These are phyloP conservation scores for Monosporascus sp. DNA, from an alignment of 2,329 filamentous ascomycete species.

Conservation along the genomic window DNA sequence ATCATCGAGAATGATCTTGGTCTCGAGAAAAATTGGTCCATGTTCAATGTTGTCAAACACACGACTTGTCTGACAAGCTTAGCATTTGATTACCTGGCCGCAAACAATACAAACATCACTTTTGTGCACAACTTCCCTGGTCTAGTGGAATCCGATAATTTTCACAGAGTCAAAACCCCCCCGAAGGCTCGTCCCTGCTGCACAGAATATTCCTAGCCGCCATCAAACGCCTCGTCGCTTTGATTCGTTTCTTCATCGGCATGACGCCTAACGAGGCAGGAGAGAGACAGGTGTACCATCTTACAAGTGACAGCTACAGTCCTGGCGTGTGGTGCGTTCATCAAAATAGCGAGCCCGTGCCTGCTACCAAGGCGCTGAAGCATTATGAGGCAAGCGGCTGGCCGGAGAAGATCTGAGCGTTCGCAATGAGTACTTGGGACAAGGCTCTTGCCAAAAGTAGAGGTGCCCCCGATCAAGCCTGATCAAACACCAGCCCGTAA, in stretches of 20 bases:
- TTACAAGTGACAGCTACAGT: slow-evolving; percentile 17
- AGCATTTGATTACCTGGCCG: slow-evolving; percentile 23
- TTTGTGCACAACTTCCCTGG: slow-evolving; percentile 29
- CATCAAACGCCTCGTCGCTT: slow-evolving; percentile 5
- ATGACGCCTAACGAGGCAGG: slow-evolving; percentile 19
- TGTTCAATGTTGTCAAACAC: slow-evolving; percentile 19
- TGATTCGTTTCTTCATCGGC: slow-evolving; percentile 15
- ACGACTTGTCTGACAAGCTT: slow-evolving; percentile 23
- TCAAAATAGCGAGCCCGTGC: slow-evolving; percentile 1
- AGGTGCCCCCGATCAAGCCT: no score
- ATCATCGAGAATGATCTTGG: slow-evolving; percentile 24
- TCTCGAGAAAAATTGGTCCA: slow-evolving; percentile 18
- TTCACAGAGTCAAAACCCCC: neutral
- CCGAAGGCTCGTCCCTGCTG: neutral
- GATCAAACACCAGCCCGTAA: no score
- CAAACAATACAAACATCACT: slow-evolving; percentile 13
- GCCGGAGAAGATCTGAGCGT: slow-evolving; percentile 1
- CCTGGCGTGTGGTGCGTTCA: slow-evolving; percentile 3
- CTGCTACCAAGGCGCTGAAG: neutral
- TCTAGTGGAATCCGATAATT: slow-evolving; percentile 21
- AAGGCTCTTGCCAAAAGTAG: neutral
- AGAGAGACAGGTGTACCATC: slow-evolving; percentile 23
- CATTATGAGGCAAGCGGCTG: slow-evolving; percentile 2
- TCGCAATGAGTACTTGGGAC: neutral
- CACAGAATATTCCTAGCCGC: slow-evolving; percentile 5